Base-by-base conservation (phyloP, 257 asterid species). In the Penstemon newberryi region DNA sequence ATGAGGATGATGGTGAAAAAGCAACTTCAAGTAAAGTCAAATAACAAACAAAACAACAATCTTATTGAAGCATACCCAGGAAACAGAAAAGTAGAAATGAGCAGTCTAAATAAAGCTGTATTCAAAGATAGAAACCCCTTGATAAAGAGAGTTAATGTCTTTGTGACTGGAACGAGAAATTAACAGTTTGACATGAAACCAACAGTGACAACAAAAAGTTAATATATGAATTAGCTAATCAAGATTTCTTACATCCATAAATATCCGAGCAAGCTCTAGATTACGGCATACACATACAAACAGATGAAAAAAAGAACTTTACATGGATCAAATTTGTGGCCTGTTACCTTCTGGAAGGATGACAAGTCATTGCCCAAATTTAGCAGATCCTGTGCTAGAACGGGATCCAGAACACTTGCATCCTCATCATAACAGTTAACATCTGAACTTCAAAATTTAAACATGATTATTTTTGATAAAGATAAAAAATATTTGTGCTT, bases 321-420 rank as follows among this genome's bases (percentile, higher is more conserved):
- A 65, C 25, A 66, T 38, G 44, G 54, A 63, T 55, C n/a, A 78
- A 66, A 68, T 51, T 67, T 43, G 80, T 65, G 71, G 66, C 70
- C 56, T 53, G 80, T 52, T 81, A 94, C 99, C 99, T 94, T 94
- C 82, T 87, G 95, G 79, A 91, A 83, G 67, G 99, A 84, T 59
- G 99, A 89, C 77, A 94, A 94, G 78, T 94, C 96, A 46, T 89
- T 94, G 63, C 99, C 99, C 76, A 94, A 94, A 77, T 89, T 94
- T 33, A 84, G 95, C 66, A 94, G 81, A 87, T 94, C 97, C 65
- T 87, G 86, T 37, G 96, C 97, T 65, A 94, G 87, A 74, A 91
- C 91, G 74, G 99, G 99, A 79, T 94, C 99, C 63, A 77, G 46
- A 70, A 94, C 91, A 82, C 96, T 83, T 63, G 81, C 95, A 86